Conservation (phyloP, 306 rosid genomes). For the Fragaria ananassa region DNA sequence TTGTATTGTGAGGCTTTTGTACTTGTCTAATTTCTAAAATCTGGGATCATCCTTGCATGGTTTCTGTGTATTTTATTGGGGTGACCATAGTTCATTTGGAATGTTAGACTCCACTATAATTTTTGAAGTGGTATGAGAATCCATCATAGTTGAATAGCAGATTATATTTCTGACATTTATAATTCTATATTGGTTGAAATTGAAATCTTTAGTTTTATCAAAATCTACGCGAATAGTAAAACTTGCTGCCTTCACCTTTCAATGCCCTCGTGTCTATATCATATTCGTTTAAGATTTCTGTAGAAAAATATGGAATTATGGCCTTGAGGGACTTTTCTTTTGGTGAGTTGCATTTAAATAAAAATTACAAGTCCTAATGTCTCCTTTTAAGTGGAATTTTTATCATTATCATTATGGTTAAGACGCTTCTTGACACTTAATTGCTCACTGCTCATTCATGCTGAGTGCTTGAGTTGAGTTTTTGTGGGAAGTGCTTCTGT, state of each 20-base stretch:
- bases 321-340: background rate
- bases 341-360: background rate
- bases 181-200: too few relatives aligned
- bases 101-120: too few relatives aligned
- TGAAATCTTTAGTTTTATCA: background rate
- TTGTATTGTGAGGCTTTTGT: too few relatives aligned
- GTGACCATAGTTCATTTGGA: too few relatives aligned
- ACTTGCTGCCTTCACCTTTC: background rate
- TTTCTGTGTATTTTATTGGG: too few relatives aligned
- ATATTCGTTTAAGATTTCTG: background rate
- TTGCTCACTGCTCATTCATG: background rate
- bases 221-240: background rate
- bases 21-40: too few relatives aligned
- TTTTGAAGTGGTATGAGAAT: too few relatives aligned
- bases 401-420: background rate
- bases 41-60: too few relatives aligned
- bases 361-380: background rate
- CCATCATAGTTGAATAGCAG: too few relatives aligned
- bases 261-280: background rate
- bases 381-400: background rate
- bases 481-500: conserved; percentile 1
- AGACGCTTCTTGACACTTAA: background rate
- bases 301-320: background rate
- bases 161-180: too few relatives aligned
- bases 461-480: background rate